Base-by-base conservation (phyloP, 257 asterid genomes). In the Verbascum thapsus region DNA sequence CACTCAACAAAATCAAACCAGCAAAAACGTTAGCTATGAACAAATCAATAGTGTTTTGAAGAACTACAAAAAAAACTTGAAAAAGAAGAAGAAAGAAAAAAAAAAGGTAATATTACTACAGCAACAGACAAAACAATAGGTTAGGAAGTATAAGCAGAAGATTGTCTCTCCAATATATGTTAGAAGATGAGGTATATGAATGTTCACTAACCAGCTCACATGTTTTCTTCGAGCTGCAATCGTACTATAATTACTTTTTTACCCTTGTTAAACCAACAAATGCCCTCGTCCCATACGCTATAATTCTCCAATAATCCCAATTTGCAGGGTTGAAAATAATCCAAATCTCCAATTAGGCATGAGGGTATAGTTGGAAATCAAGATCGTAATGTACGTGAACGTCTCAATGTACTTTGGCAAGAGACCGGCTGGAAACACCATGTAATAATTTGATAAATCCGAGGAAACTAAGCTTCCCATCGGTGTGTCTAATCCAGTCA, bases 401-500 rank as follows among this genome's bases (percentile, higher is more conserved):
- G 45, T 66, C 71, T 80, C 62, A 88, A 58, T 80, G 95, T 59
- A 68, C 67, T 84, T 81, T 84, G n/a, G 82, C 72, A 39, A 77
- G 73, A 17, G 91, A 72, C n/a, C 95, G 87, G 75, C 87, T 78
- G 9, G 95, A 82, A 26, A 79, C 76, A 17, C 95, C 95, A 8
- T 87, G 97, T 80, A 90, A 75, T 77, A 90, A 62, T 72, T 90
- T 87, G 61, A 77, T 80, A 48, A 84, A 90, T 57, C 97, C 95
- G 12, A 90, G 88, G 76, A 90, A 87, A 71, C 97, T 90, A 11
- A 85, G 95, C 74, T 90, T 90, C 67, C 97, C 97, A 32, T 86
- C 95, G 0, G 94, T 76, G 67, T 87, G 90, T 34, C 97, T 78
- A 42, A 90, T 74, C 97, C 97, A 90, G 70, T 90, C 95, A 26